Evolutionary conservation across 208 protist species (phyloP).

Genomic region (Leishmania martiniquensis): DNA sequence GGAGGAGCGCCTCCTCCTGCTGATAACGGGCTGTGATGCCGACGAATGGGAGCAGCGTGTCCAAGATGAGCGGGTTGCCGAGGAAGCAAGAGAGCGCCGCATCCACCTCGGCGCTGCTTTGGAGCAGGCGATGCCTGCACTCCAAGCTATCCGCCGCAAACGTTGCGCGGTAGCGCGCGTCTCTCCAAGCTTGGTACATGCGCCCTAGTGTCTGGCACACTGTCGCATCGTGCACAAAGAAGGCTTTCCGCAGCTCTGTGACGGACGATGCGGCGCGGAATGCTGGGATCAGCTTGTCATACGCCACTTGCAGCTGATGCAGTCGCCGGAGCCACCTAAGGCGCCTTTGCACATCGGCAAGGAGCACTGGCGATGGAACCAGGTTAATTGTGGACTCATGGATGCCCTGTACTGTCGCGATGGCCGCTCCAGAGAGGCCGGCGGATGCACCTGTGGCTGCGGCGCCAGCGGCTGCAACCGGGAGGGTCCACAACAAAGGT

Average conservation of each 20-base stretch:
- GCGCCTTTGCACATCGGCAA: conserved; percentile 40
- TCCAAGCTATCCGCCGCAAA: neutral
- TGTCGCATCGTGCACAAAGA: conserved; percentile 35
- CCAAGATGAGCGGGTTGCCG: conserved; percentile 10
- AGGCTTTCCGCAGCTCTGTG: conserved; percentile 22
- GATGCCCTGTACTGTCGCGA: neutral
- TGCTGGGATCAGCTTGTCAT: conserved; percentile 33
- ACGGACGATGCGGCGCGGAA: conserved; percentile 34
- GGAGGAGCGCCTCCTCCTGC: conserved; percentile 52
- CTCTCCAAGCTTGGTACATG: conserved; percentile 7
- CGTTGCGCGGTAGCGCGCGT: neutral
- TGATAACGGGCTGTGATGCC: conserved; percentile 43
- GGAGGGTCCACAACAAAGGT: neutral
- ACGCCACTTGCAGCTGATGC: conserved; percentile 43
- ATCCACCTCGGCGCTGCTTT: neutral
- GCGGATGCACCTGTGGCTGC: neutral
- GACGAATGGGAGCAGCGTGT: conserved; percentile 49
- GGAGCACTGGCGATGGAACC: conserved; percentile 37
- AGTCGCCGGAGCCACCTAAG: conserved; percentile 47
- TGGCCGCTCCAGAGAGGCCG: neutral
- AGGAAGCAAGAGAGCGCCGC: conserved; percentile 27
- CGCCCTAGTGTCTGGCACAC: conserved; percentile 14
- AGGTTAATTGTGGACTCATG: neutral
- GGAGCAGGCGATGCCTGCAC: neutral
- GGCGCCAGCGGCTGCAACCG: neutral